Conservation (phyloP, 2,329 filamentous ascomycete species). For the Aquanectria penicillioides region DNA sequence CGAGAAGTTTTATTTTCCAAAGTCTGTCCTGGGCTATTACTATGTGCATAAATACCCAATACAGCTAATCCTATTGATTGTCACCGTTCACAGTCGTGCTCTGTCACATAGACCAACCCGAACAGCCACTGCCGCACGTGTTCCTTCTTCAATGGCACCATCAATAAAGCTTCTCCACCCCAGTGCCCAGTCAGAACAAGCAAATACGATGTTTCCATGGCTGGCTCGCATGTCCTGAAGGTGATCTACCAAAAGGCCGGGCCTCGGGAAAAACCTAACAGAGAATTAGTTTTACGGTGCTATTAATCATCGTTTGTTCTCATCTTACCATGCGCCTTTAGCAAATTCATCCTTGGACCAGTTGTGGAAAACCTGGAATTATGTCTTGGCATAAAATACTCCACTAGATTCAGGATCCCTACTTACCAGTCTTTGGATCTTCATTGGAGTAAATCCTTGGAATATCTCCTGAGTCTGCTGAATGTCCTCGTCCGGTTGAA, state of each 20-base stretch:
- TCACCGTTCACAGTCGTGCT: background rate
- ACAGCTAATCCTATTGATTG: too few relatives aligned
- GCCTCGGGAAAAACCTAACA: conserved; percentile 50
- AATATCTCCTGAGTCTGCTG: conserved; percentile 45
- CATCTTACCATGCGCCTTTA: conserved; percentile 52
- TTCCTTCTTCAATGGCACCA: conserved; percentile 58
- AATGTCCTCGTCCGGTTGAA: conserved; percentile 55
- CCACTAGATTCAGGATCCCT: accelerated
- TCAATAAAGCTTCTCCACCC: conserved; percentile 62
- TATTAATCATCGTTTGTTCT: accelerated
- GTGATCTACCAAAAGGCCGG: conserved; percentile 49
- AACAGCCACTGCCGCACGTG: conserved; percentile 37
- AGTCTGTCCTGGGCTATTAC: too few relatives aligned
- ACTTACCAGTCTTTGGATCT: conserved; percentile 42
- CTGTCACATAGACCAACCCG: background rate
- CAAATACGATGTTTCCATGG: conserved; percentile 58
- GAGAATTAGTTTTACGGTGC: background rate
- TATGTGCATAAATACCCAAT: too few relatives aligned
- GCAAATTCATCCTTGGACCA: conserved; percentile 59
- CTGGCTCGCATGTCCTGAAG: conserved; percentile 51
- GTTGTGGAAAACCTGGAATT: conserved; percentile 55
- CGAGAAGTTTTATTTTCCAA: too few relatives aligned
- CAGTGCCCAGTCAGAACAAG: conserved; percentile 58
- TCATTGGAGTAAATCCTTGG: conserved; percentile 46
- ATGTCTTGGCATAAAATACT: background rate